Evolutionary conservation across 306 rosid species (phyloP), one percentile per base, ranked within the genome.

Genomic region (Casuarina cunninghamiana): DNA sequence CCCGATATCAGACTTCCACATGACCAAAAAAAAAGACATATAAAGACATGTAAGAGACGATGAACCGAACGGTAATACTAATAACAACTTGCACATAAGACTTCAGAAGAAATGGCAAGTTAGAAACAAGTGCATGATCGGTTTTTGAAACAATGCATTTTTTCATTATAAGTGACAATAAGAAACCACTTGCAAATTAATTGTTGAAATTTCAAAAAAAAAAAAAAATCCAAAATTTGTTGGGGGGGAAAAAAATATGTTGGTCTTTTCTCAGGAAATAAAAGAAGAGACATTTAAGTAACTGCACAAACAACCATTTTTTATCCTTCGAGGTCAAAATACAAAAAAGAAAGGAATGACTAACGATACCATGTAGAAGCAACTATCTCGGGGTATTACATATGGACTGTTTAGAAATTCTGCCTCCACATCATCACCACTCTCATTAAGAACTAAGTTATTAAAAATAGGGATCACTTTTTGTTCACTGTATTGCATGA

Each of bases 1-100:
- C 84, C 90, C 81, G 92, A 92, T 86, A 86, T 92, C 96, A 86
- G 98, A 92, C 98, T 95, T 92, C 97, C 82, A 88, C 90, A 81
- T 79, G 90, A 82, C 67, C 67, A 73, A 58, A 88, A 83, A 82
- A 72, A 80, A 84, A 81, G 60, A 82, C 58, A 79, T 67, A 77
- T 54, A 65, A 66, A 77, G 78, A 70, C 53, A 79, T n/a, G 91
- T 87, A 73, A 93, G 93, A 78, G 93, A 78, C 32, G 66, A 74
- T 78, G 65, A 61, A 71, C 62, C 58, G 76, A 72, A 67, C 79
- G 21, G 11, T 48, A 48, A 48, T 2, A 48, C 51, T 9, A 48
- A 48, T 48, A 0, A 3, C 3, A 48, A 8, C 9, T 48, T 48
- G 2, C 51, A 48, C 51, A 48, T 21, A 11, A 79, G 71, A 39